These are phyloP conservation scores for Choiromyces venosus DNA, from an alignment of 495 filamentous ascomycete genomes.

Conservation along the genomic window DNA sequence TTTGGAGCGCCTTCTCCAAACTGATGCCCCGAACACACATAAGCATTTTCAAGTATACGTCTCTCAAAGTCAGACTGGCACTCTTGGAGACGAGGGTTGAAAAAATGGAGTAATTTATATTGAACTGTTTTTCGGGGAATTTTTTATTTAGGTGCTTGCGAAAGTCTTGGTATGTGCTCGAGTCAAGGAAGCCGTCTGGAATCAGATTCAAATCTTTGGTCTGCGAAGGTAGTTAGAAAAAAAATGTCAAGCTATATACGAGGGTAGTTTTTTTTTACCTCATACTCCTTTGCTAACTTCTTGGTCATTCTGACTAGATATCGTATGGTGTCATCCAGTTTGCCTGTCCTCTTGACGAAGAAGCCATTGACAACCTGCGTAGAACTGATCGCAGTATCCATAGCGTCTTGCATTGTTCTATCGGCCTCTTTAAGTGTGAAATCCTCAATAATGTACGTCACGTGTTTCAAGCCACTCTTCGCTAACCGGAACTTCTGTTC, in stretches of 20 bases:
- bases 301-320: slow-evolving; percentile 73
- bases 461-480: slow-evolving; percentile 65
- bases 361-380: slow-evolving; percentile 78
- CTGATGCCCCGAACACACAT: slow-evolving; percentile 76
- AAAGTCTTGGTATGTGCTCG: slow-evolving; percentile 63
- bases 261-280: slow-evolving; percentile 48
- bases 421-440: slow-evolving; percentile 40
- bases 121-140: slow-evolving; percentile 51
- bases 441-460: slow-evolving; percentile 78
- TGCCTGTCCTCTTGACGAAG: slow-evolving; percentile 71
- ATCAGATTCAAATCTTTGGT: slow-evolving; percentile 51
- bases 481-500: slow-evolving; percentile 80
- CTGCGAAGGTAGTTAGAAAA: slow-evolving; percentile 27
- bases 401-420: slow-evolving; percentile 49
- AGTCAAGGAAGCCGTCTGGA: slow-evolving; percentile 60
- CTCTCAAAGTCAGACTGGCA: slow-evolving; percentile 63
- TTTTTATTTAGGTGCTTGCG: slow-evolving; percentile 53
- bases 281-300: slow-evolving; percentile 62
- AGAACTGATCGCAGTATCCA: slow-evolving; percentile 68
- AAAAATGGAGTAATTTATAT: slow-evolving; percentile 69
- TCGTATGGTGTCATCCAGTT: slow-evolving; percentile 72
- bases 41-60: slow-evolving; percentile 78
- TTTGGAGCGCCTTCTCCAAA: slow-evolving; percentile 75
- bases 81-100: slow-evolving; percentile 68
- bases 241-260: not conserved